phyloP scores from a whole-genome alignment of 106 monocot genomes.

The Alisma plantagoaquatica region DNA sequence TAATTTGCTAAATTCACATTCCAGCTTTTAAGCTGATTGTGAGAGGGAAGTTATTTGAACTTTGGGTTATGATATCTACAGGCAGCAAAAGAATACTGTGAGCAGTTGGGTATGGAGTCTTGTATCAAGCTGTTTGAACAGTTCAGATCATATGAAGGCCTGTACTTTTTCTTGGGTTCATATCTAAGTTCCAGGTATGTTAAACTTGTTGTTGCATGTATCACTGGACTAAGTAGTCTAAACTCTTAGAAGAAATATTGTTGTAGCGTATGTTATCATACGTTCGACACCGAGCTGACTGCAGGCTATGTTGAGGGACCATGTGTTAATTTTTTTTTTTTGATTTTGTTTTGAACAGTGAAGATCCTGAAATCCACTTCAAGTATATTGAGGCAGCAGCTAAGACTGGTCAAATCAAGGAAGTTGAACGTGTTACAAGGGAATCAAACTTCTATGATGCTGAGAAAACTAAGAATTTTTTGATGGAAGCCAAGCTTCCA shows the following conservation, averaged over 20 bases:
- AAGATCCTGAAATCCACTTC: slow-evolving; percentile 97
- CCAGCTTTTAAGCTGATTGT: background rate
- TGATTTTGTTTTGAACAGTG: slow-evolving; percentile 37
- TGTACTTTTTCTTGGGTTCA: slow-evolving; percentile 95
- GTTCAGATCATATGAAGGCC: slow-evolving; percentile 77
- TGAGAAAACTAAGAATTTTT: slow-evolving; percentile 94
- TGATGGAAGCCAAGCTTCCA: slow-evolving; percentile 98
- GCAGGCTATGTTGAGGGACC: background rate
- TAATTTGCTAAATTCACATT: slow-evolving; percentile 14
- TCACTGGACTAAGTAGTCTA: background rate
- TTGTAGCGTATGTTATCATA: background rate
- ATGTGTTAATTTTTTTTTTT: slow-evolving; percentile 6
- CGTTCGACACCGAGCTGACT: too few relatives aligned
- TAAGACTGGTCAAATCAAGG: slow-evolving; percentile 97
- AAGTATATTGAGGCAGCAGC: slow-evolving; percentile 98
- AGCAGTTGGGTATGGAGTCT: slow-evolving; percentile 86
- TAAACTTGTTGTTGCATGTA: background rate
- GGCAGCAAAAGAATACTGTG: slow-evolving; percentile 95
- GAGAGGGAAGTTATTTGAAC: background rate
- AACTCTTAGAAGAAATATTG: background rate
- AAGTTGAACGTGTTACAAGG: slow-evolving; percentile 97
- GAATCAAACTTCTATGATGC: slow-evolving; percentile 98
- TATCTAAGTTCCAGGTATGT: slow-evolving; percentile 88
- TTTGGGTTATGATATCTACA: slow-evolving; percentile 17
- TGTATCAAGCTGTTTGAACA: slow-evolving; percentile 83